A percentile compares a stretch with the other conserved stretches of the same genome.
Evolutionary conservation across 331 rosid species (phyloP).

Genomic region (Malus hybrid): DNA sequence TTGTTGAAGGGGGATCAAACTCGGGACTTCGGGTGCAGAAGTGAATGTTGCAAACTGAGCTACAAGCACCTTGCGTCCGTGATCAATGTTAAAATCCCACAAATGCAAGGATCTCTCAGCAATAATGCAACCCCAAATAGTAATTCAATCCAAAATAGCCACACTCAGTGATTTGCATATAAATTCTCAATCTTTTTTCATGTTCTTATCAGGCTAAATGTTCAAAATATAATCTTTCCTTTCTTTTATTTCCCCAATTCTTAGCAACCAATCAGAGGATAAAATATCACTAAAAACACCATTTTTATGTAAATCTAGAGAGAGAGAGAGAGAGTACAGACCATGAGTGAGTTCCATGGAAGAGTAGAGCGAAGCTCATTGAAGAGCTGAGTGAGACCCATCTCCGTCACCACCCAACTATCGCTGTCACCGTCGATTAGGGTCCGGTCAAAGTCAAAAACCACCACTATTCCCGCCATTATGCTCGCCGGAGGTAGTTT

Average conservation of each 20-base stretch:
- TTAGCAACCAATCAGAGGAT: not conserved
- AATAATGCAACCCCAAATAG: not conserved
- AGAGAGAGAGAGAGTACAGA: not conserved
- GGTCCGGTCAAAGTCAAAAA: constrained; percentile 76
- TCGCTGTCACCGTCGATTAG: constrained; percentile 87
- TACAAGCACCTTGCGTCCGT: not conserved
- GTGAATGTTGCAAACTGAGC: too few species aligned
- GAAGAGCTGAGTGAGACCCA: constrained; percentile 57
- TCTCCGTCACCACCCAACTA: constrained; percentile 46
- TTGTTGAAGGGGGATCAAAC: too few species aligned
- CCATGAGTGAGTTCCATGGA: constrained; percentile 83
- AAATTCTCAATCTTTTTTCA: not conserved
- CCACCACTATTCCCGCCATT: constrained; percentile 43
- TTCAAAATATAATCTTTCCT: not conserved
- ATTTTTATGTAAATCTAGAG: not conserved
- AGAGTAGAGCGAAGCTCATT: constrained; percentile 39
- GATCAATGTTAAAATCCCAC: not conserved
- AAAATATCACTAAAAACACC: not conserved
- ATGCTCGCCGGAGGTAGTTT: not conserved
- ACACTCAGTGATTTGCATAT: not conserved
- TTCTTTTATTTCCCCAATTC: not conserved
- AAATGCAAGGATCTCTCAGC: not conserved
- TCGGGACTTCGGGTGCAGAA: too few species aligned
- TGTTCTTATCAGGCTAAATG: not conserved
- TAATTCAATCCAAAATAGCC: not conserved